Base-by-base conservation (phyloP, 768 basidiomycete species). In the Brasilioporus rufonigricans region DNA sequence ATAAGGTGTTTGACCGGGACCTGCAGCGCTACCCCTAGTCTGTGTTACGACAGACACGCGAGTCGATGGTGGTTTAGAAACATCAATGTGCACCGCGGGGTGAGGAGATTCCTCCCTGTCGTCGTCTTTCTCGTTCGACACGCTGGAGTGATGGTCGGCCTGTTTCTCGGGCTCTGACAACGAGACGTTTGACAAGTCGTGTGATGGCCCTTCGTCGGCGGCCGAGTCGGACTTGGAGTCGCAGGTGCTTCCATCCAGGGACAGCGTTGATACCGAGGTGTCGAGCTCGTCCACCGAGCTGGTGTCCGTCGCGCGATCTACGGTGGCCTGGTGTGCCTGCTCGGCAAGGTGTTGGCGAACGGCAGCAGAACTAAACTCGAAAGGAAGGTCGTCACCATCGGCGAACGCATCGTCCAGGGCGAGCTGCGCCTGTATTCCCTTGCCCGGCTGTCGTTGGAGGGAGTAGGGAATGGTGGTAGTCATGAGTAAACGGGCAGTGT, bases 381-480 rank as follows among this genome's bases (percentile, higher is more conserved):
- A 75, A 2, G 69, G 64, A 9, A 73, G 59, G 53, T 80, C 78
- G 38, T 84, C 82, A 11, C 67, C 74, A 45, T 84, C 83, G 1
- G 78, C 77, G 69, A 91, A 91, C 14, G 86, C 84, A 65, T 91
- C 89, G 71, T 90, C 87, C 38, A 81, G 68, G 58, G 77, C 71
- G 50, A 79, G 70, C n/a, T 55, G 58, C 5, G 44, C 3, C 24
- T 63, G 58, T 4, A 65, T 38, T 12, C 63, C 60, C 50, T 71
- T 68, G 44, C 65, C 65, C 27, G 62, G 58, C 38, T 66, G 59
- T 2, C 69, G 58, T 35, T 70, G 52, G 31, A 68, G 51, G 13
- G 23, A 43, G 50, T 62, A 48, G 9, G 41, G 24, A 23, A 31
- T 23, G 29, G 54, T 62, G 40, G 60, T 59, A 31, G 65, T 40